A percentile compares a stretch with the other conserved stretches of the same genome.
phyloP scores from a whole-genome alignment of 2,329 filamentous ascomycete genomes.

The Aspergillus ibericus region DNA sequence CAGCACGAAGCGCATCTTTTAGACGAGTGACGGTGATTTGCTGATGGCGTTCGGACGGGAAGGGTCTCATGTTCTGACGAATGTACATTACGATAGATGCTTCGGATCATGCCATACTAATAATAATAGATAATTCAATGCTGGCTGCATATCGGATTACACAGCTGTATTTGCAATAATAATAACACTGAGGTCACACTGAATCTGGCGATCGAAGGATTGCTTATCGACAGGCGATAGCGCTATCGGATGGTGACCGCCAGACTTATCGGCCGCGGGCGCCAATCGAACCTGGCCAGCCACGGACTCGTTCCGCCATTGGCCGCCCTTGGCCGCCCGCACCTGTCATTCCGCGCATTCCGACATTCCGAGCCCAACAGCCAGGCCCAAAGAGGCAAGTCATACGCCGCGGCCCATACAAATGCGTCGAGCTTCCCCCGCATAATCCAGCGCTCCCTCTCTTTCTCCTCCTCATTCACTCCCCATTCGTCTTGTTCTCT shows the following conservation, averaged over 20 bases:
- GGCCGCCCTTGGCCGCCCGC: not conserved
- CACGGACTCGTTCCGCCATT: not conserved
- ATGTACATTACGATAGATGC: slow-evolving; percentile 6
- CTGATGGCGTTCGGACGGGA: not conserved
- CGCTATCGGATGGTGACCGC: not conserved
- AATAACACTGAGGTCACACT: no score
- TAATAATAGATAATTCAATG: not conserved
- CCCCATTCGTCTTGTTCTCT: not conserved
- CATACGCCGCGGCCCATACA: not conserved
- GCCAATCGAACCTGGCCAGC: not conserved
- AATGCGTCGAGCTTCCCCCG: slow-evolving; percentile 2
- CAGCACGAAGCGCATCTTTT: slow-evolving; percentile 13
- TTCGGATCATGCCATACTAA: not conserved
- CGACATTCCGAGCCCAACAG: slow-evolving; percentile 3
- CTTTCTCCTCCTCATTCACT: not conserved
- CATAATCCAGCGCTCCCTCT: not conserved
- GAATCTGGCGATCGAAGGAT: no score
- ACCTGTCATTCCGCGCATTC: not conserved
- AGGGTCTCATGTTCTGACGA: slow-evolving; percentile 4
- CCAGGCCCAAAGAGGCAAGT: not conserved
- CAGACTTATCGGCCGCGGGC: not conserved
- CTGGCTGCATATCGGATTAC: not conserved
- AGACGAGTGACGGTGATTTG: not conserved
- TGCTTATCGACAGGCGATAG: not conserved
- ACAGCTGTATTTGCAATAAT: not conserved